Evolutionary conservation across 805 yeast species (phyloP), one percentile per base, ranked within the genome.

Genomic region (Metschnikowia aberdeeniae): DNA sequence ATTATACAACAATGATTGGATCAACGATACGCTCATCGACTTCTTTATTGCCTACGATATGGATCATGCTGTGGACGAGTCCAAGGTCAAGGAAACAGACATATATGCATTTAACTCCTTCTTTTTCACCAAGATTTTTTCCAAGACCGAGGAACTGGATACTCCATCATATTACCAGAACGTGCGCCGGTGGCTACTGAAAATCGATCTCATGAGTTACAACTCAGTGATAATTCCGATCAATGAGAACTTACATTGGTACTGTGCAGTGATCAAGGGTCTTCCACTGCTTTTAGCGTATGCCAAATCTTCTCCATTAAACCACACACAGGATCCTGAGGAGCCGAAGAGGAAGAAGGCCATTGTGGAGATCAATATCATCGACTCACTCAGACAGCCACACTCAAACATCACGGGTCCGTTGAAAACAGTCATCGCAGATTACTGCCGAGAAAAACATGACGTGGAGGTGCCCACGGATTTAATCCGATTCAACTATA

Each of bases 21-120:
- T 93, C 40, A 92, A 93, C 66, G 99, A 93, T 58, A 78, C 85
- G 0, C 70, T 93, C 40, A 83, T 93, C 44, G 96, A 89, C 62
- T 92, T 92, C 60, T 89, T 87, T 57, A 71, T 88, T 26, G 80
- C 78, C 46, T 84, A 73, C 58, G 77, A 75, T 51, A 71, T 79
- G 6, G 78, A 70, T 39, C 47, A 49, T 43, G 71, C 66, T 2
- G 49, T 72, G 9, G 24, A 52, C n/a, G 47, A 49, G 11, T 14
- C 26, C 48, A 28, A 36, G 53, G 24, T 69, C 10, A 42, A 53
- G 7, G 63, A 67, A 2, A 58, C 65, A 7, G 72, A 76, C 4
- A 77, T 77, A 6, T 73, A 77, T 55, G 72, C 89, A 1, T 78
- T 93, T 62, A 86, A 88, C 56, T 84, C 97, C 0, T 93, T 87